Base-by-base conservation (phyloP, 176 grass and related monocot species). In the Luzula sylvatica region DNA sequence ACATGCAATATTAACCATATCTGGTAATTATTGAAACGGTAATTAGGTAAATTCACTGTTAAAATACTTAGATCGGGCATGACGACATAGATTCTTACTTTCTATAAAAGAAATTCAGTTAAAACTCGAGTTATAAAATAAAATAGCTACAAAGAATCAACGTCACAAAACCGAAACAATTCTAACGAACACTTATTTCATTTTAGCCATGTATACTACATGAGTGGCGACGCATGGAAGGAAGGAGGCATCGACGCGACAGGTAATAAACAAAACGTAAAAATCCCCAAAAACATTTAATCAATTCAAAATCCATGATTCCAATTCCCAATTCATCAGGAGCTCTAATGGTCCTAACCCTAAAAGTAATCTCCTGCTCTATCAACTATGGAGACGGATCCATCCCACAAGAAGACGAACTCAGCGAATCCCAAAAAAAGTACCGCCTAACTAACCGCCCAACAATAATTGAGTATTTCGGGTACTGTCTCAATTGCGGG, bases 201-300 rank as follows among this genome's bases (percentile, higher is more conserved):
- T 44, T 42, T 43, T 58, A 95, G 90, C 67, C 90, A 95, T 58
- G 70, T 88, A 39, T 79, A 73, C 77, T 95, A 95, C 78, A 95
- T 88, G 84, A 98, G 85, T 24, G 92, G 92, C 52, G 81, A 90
- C 68, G 92, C 92, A 8, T 98, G 92, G 92, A 98, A 98, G 81
- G 92, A 98, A 56, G 92, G 92, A 64, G 92, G 92, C 67, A 98
- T 98, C 55, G 92, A 98, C 72, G 78, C 78, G 56, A 98, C 92
- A 48, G 85, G 92, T 98, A 83, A 69, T 49, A 0, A 46, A 41
- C 65, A 62, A 28, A 35, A 35, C 30, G 5, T 1, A 35, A 35
- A 35, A 35, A 35, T 1, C 30, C 30, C 30, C 30, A 35, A 35
- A 7, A 35, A 35, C 30, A 7, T 4, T 35, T 35, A 35, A 35